Evolutionary conservation across 78 protist species (phyloP).

Genomic region (Dictyostelium brefeldianum): DNA sequence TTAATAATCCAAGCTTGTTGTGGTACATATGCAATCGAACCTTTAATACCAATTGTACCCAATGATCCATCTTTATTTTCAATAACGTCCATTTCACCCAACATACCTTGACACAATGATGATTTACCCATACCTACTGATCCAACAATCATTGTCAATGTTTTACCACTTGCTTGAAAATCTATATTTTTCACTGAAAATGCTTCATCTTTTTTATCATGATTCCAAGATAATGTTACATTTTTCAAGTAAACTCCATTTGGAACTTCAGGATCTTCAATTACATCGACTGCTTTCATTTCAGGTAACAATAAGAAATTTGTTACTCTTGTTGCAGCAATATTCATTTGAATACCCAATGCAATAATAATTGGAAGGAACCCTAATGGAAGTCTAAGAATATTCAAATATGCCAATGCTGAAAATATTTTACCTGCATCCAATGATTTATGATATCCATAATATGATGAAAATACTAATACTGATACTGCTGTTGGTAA

Average conservation of each 20-base stretch:
- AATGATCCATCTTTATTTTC: neutral
- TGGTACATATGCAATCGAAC: conserved; percentile 90
- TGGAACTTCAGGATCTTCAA: conserved; percentile 17
- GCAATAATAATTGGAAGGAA: conserved; percentile 88
- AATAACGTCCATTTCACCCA: conserved; percentile 85
- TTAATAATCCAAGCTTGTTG: conserved; percentile 97
- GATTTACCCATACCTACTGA: conserved; percentile 95
- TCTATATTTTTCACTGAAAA: conserved; percentile 36
- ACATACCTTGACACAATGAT: conserved; percentile 81
- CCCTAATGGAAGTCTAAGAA: conserved; percentile 91
- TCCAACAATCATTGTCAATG: conserved; percentile 88
- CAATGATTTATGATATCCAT: conserved; percentile 26
- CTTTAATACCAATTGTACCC: conserved; percentile 36
- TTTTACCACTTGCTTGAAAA: conserved; percentile 11
- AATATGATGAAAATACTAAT: conserved; percentile 67
- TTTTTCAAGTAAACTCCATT: conserved; percentile 39
- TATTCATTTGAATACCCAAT: conserved; percentile 66
- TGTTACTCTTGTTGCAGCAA: conserved; percentile 82
- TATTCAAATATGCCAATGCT: conserved; percentile 87
- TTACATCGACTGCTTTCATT: neutral
- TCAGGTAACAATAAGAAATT: conserved; percentile 71
- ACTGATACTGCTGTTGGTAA: conserved; percentile 64
- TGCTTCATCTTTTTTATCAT: conserved; percentile 18
- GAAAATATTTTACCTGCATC: conserved; percentile 89
- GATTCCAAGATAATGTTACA: conserved; percentile 53